Evolutionary conservation across 768 basidiomycete genomes (phyloP).

Genomic region (Psilocybe cubensis): DNA sequence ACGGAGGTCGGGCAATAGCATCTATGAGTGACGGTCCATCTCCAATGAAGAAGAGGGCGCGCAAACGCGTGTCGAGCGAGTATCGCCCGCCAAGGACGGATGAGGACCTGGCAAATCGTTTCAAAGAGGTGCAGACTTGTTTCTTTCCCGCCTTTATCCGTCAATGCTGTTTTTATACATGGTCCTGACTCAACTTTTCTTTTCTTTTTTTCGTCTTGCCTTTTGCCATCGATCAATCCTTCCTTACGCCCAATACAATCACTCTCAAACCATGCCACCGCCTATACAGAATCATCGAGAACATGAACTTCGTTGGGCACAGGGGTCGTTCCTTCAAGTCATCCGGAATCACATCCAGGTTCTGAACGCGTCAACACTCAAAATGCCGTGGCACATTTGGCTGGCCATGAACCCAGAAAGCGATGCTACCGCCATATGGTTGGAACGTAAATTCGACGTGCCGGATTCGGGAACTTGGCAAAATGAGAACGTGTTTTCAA

Average conservation of each 20-base stretch:
- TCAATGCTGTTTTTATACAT: conserved; percentile 9
- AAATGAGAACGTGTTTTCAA: conserved; percentile 61
- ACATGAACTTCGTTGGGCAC: conserved; percentile 74
- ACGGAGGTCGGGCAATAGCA: conserved; percentile 10
- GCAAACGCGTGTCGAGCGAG: conserved; percentile 43
- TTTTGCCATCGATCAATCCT: conserved; percentile 1
- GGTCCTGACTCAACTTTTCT: conserved; percentile 17
- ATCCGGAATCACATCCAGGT: conserved; percentile 43
- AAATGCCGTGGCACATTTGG: conserved; percentile 65
- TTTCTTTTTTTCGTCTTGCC: conserved; percentile 14
- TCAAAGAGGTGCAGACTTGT: conserved; percentile 62
- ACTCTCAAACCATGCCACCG: not conserved
- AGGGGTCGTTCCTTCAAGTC: conserved; percentile 65
- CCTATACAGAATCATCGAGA: conserved; percentile 67
- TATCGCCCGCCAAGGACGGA: conserved; percentile 62
- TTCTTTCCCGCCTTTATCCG: conserved; percentile 19
- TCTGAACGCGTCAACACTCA: conserved; percentile 32
- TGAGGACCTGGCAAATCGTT: conserved; percentile 63
- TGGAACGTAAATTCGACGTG: conserved; percentile 76
- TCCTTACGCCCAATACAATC: not conserved
- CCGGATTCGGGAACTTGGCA: conserved; percentile 67
- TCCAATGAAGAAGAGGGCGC: conserved; percentile 41
- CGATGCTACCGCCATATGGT: conserved; percentile 80
- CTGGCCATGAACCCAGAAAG: conserved; percentile 74
- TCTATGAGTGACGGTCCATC: conserved; percentile 17